Base-by-base conservation (phyloP, 1,284 basidiomycete genomes). In the Rhodotorula sp. region DNA sequence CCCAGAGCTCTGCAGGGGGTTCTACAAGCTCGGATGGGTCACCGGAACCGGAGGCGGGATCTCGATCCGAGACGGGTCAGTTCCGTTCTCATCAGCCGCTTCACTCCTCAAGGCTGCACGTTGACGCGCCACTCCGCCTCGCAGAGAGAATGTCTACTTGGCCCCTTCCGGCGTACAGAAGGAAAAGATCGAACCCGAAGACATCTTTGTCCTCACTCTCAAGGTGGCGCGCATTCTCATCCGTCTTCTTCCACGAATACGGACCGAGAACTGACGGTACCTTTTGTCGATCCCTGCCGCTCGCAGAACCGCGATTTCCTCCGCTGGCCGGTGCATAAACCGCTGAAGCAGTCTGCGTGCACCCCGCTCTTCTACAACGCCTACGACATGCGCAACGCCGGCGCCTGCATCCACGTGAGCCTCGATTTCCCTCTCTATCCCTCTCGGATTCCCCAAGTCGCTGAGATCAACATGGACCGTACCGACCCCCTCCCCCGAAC, bases 301-400 rank as follows among this genome's bases (percentile, higher is more conserved):
- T 38, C 38, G 14, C 38, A 70, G 15, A 87, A 90, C 78, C 85
- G 90, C 62, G 83, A 88, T 70, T 91, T 92, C 81, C 85, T 92
- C 62, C 86, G 91, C 62, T 86, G 87, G 47, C 91, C 91, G 4
- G 83, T 82, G 21, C 80, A 84, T 72, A 85, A 87, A 72, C 77
- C 77, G n/a, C 66, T 78, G 31, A 78, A 77, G 67, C 77, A 78
- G 58, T 74, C 72, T n/a, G 71, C 70, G 18, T 78, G 77, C 80
- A 93, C 91, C 0, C 92, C 91, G 12, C 82, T 93, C n/a, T 93
- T 93, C 83, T 93, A 90, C 90, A 92, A 92, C 79, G 90, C 91
- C 4, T 93, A 92, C 79, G 88, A 89, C 45, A 81, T 89, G 77
- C 84, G 90, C 28, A 83, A 86, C 64, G 91, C 90, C 5, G 89